These are phyloP conservation scores for Cystobasidium slooffiae DNA, from an alignment of 1,284 basidiomycete species.

Conservation along the genomic window DNA sequence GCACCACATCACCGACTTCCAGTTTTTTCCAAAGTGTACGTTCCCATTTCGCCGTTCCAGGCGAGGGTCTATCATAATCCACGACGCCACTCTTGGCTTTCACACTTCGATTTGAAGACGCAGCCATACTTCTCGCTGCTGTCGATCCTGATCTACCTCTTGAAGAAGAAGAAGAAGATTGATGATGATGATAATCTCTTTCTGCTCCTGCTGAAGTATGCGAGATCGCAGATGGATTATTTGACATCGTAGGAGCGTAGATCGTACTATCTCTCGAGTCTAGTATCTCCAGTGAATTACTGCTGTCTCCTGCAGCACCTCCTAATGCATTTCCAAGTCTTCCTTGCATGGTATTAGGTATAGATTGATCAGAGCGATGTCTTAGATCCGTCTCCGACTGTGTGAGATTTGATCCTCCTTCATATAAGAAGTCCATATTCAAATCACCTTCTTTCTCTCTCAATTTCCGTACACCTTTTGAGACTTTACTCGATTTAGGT, in stretches of 20 bases:
- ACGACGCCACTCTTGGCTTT: conserved; percentile 67
- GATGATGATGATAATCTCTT: neutral
- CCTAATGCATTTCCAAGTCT: conserved; percentile 48
- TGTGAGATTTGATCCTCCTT: conserved; percentile 22
- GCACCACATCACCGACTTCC: conserved; percentile 93
- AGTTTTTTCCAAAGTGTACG: conserved; percentile 98
- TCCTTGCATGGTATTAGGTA: neutral
- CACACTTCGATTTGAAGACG: conserved; percentile 15
- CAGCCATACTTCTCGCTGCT: conserved; percentile 50
- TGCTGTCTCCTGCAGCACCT: neutral
- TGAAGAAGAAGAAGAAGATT: conserved; percentile 31
- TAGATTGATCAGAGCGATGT: conserved; percentile 15
- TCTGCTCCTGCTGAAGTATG: neutral
- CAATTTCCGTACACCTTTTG: conserved; percentile 82
- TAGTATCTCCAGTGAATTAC: neutral
- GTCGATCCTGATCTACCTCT: conserved; percentile 60
- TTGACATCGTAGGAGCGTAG: too few relatives aligned
- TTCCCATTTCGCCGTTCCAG: conserved; percentile 85
- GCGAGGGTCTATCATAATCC: conserved; percentile 71
- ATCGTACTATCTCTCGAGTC: conserved; percentile 10
- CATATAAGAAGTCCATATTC: conserved; percentile 59
- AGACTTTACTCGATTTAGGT: conserved; percentile 44
- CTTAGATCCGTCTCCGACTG: conserved; percentile 1
- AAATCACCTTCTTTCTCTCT: conserved; percentile 75
- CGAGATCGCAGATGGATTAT: too few relatives aligned